These are phyloP conservation scores for Pythium rhizo-oryzae DNA, from an alignment of 352 stramenopile species.

Conservation along the genomic window DNA sequence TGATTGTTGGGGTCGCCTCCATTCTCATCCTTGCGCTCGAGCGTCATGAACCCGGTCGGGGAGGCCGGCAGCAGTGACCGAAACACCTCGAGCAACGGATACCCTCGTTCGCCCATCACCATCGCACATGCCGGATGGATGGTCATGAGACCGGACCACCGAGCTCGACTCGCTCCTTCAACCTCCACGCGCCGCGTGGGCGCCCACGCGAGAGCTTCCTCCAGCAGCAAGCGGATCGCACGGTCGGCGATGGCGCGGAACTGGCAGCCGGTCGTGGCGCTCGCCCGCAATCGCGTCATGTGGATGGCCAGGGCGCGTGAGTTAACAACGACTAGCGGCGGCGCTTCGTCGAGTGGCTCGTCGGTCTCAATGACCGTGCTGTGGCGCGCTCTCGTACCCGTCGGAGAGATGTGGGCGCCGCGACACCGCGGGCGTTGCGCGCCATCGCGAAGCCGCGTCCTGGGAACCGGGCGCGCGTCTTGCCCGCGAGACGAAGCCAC, in stretches of 20 bases:
- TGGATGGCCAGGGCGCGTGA: slow-evolving; percentile 19
- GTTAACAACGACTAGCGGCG: not conserved
- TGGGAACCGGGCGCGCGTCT: not conserved
- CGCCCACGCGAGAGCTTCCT: slow-evolving; percentile 33
- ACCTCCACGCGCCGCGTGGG: not conserved
- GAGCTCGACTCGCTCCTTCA: not conserved
- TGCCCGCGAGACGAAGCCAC: not conserved
- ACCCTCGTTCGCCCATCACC: too few species aligned
- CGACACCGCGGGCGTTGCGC: not conserved
- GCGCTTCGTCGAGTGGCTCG: not conserved
- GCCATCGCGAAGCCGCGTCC: not conserved
- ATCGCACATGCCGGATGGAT: slow-evolving; percentile 18
- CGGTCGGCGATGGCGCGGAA: slow-evolving; percentile 26
- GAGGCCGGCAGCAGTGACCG: slow-evolving; percentile 28
- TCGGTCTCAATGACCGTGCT: not conserved
- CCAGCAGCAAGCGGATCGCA: slow-evolving; percentile 33
- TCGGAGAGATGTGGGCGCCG: not conserved
- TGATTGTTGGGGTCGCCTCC: not conserved
- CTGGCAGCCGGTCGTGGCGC: not conserved
- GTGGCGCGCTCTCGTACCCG: not conserved
- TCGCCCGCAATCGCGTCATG: slow-evolving; percentile 26
- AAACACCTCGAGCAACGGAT: slow-evolving; percentile 34
- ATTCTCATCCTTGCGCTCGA: slow-evolving; percentile 5
- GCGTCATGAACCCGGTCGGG: slow-evolving; percentile 31
- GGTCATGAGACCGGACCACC: slow-evolving; percentile 4